Conservation (phyloP, 2,329 filamentous ascomycete species). For the Penicillium sp. region DNA sequence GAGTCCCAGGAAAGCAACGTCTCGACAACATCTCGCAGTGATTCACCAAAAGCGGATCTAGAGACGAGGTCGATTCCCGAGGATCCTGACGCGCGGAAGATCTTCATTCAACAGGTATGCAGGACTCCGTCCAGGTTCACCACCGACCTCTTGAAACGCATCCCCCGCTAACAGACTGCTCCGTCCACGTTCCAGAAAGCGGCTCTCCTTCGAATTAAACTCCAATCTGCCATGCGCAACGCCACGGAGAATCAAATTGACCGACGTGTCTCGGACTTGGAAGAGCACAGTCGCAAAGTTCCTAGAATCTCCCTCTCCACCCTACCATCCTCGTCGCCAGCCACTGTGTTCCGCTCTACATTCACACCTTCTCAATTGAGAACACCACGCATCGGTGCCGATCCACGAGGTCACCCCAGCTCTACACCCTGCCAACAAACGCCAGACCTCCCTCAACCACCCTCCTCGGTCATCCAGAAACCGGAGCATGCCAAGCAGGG, state of each 20-base stretch:
- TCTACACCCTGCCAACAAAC: constrained; percentile 18
- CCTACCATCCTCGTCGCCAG: constrained; percentile 17
- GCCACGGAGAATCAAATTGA: constrained; percentile 36
- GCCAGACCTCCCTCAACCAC: constrained; percentile 17
- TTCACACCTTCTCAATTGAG: constrained; percentile 17
- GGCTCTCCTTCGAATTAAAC: constrained; percentile 31
- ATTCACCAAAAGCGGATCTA: constrained; percentile 6
- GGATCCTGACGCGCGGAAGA: constrained; percentile 32
- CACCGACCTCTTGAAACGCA: background rate
- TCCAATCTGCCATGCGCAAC: constrained; percentile 38
- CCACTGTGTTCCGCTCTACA: constrained; percentile 8
- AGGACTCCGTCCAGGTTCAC: background rate
- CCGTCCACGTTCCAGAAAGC: constrained; percentile 31
- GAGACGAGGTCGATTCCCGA: constrained; percentile 23
- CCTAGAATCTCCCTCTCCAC: constrained; percentile 24
- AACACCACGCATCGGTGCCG: constrained; percentile 17
- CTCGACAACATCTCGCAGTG: constrained; percentile 4
- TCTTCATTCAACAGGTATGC: constrained; percentile 38
- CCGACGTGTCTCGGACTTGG: constrained; percentile 36
- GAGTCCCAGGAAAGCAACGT: constrained; percentile 11
- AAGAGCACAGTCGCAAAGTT: constrained; percentile 35
- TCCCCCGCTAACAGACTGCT: constrained; percentile 8
- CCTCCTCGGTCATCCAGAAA: constrained; percentile 10
- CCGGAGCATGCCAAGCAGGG: constrained; percentile 9
- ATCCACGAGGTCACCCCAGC: constrained; percentile 5